Conservation (phyloP, 306 rosid species). For the Cajanus cajan region DNA sequence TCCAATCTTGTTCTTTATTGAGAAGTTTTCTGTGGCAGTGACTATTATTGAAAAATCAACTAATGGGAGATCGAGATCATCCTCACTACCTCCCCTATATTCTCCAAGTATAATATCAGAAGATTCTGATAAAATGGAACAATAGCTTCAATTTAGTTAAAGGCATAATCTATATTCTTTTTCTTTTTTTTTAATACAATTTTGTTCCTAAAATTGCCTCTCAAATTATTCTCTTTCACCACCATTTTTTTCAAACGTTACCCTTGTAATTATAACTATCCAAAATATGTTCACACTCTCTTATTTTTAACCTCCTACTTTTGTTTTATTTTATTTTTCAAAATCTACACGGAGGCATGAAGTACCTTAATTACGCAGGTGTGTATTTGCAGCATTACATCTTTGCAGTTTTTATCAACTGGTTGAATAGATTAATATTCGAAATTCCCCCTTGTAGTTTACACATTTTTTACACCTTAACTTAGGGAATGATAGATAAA, state of each 20-base stretch:
- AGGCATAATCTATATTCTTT: neutral
- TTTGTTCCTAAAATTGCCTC: neutral
- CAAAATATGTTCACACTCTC: neutral
- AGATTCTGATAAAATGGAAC: neutral
- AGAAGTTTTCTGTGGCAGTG: slow-evolving; percentile 43
- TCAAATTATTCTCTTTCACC: too few relatives aligned
- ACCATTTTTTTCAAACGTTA: neutral
- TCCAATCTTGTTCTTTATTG: slow-evolving; percentile 40
- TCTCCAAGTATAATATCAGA: neutral
- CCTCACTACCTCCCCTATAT: slow-evolving; percentile 23
- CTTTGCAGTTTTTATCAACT: too few relatives aligned
- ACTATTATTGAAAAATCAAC: slow-evolving; percentile 26
- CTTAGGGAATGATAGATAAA: neutral
- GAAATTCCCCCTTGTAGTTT: too few relatives aligned
- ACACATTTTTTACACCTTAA: too few relatives aligned
- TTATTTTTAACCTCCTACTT: neutral
- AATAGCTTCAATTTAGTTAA: neutral
- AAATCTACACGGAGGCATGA: too few relatives aligned
- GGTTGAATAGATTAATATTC: too few relatives aligned
- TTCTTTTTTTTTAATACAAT: neutral
- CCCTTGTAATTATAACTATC: neutral
- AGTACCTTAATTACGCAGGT: too few relatives aligned
- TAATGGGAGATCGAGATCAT: slow-evolving; percentile 51
- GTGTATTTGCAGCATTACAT: too few relatives aligned
- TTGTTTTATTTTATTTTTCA: too few relatives aligned